Base-by-base conservation (phyloP, 2,329 filamentous ascomycete species). In the Sporothrix protearum region DNA sequence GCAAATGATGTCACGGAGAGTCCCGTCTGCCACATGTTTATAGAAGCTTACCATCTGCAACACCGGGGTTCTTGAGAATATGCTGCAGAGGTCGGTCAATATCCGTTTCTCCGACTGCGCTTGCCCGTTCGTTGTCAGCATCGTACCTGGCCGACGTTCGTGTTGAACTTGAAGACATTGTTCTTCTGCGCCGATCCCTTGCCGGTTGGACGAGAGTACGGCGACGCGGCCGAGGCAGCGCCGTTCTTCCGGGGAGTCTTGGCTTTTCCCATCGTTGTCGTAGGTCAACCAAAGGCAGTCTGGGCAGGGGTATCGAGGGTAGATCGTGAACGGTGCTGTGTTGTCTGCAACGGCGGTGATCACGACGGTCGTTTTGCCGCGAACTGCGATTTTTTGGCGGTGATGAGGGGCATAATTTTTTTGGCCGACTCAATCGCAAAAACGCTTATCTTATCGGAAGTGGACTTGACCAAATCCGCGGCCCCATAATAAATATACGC, bases 81-180 rank as follows among this genome's bases (percentile, higher is more conserved):
- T 98, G 93, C 79, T 75, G 25, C 9, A 55, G 1, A 14, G 2
- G 1, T 3, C 7, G 9, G 39, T 71, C 42, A 70, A 67, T 19
- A 19, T 30, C 8, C 16, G 22, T 12, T 45, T 30, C 30, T 14
- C 33, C 16, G 2, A 10, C 30, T 59, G 10, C 61, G 6, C 1
- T 10, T 45, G 16, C 6, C 53, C 7, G 3, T 7, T 8, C 14
- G 14, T 3, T 55, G 2, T 2, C 16, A 28, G 10, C 30, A 28
- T 36, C 73, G 10, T 73, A 75, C 74, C 73, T 88, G 85, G 77
- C 95, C 94, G 75, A 96, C 88, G 80, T 95, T 85, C 76, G 92
- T 96, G 85, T 97, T 97, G 89, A 97, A 97, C 80, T 96, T 97
- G 88, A 98, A 98, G 81, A 97, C 93, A 77, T 92, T 94, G 83